phyloP scores from a whole-genome alignment of 352 stramenopile species.

The Globisporangium heterothallicum region DNA sequence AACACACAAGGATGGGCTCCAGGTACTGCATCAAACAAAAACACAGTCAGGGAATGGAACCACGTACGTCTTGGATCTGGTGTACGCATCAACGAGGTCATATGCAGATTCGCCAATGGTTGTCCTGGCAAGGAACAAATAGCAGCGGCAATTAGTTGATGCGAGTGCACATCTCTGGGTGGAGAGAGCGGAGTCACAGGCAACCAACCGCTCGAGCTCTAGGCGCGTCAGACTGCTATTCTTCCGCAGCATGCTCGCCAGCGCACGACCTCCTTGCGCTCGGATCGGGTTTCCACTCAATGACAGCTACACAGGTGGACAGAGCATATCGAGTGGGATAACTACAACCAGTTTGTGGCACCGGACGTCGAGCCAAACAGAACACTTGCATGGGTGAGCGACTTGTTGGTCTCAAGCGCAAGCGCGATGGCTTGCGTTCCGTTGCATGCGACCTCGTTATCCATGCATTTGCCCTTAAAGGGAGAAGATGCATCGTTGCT shows the following conservation, averaged over 20 bases:
- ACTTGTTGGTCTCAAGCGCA: conserved; percentile 27
- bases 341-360: not conserved
- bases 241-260: conserved; percentile 28
- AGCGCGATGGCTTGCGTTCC: conserved; percentile 23
- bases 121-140: conserved; percentile 21
- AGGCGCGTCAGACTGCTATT: conserved; percentile 24
- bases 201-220: conserved; percentile 24
- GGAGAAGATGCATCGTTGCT: conserved; percentile 28
- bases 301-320: conserved; percentile 10
- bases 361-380: not conserved
- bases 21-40: not conserved
- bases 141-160: no score
- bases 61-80: conserved; percentile 26
- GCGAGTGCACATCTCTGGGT: no score
- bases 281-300: conserved; percentile 31
- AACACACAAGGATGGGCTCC: not conserved
- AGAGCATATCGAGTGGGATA: no score
- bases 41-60: not conserved
- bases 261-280: conserved; percentile 12
- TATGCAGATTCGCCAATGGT: conserved; percentile 11
- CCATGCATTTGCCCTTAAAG: conserved; percentile 16
- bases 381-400: conserved; percentile 16
- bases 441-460: conserved; percentile 26
- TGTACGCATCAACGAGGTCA: conserved; percentile 22
- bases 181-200: not conserved